These are phyloP conservation scores for Nicotiana otophora DNA, from an alignment of 257 asterid species.

Conservation along the genomic window DNA sequence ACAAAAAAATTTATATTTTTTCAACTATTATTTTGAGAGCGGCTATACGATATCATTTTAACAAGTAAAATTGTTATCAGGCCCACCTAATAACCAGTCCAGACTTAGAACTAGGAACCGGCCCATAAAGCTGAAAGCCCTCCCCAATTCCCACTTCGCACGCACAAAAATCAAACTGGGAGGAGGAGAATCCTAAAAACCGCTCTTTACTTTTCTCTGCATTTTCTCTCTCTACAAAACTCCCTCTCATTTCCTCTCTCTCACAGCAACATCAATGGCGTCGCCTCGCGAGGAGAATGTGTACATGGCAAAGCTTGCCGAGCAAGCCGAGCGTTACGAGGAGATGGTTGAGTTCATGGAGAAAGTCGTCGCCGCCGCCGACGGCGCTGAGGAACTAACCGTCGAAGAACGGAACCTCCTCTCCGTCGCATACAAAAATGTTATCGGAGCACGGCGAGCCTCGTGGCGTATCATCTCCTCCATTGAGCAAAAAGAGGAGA, in stretches of 20 bases:
- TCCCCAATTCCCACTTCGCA: not conserved
- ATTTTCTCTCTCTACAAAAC: constrained; percentile 3
- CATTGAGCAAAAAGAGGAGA: constrained; percentile 82
- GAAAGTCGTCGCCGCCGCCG: constrained; percentile 65
- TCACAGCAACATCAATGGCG: constrained; percentile 40
- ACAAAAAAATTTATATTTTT: no score
- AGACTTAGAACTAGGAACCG: not conserved
- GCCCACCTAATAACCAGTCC: not conserved
- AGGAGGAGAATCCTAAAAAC: constrained; percentile 3
- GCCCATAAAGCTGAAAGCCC: not conserved
- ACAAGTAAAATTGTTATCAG: not conserved
- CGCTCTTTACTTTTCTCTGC: not conserved
- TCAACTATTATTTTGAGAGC: no score
- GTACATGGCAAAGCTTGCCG: constrained; percentile 87
- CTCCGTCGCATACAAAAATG: constrained; percentile 75
- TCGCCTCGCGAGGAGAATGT: constrained; percentile 79
- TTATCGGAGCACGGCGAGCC: constrained; percentile 78
- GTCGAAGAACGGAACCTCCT: constrained; percentile 84
- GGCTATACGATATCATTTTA: no score
- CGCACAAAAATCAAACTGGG: not conserved
- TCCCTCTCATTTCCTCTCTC: constrained; percentile 19
- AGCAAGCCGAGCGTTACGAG: constrained; percentile 90
- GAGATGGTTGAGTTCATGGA: constrained; percentile 97
- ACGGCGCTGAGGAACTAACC: constrained; percentile 61
- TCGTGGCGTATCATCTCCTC: constrained; percentile 77